phyloP scores from a whole-genome alignment of 1,284 basidiomycete species.

The Ustilago cynodontis region DNA sequence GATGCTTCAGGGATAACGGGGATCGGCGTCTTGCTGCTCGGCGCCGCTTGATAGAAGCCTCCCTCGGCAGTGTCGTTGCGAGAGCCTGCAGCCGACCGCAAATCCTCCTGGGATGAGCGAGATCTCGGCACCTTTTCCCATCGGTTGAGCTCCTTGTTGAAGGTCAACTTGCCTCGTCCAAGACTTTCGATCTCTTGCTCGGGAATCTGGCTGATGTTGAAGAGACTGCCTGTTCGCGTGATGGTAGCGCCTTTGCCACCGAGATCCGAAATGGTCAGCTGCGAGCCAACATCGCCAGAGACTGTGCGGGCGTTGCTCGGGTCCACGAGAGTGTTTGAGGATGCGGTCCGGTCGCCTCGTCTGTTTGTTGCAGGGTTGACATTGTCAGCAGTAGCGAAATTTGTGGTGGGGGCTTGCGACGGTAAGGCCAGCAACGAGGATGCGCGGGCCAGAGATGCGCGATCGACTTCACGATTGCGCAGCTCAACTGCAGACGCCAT shows the following conservation, averaged over 20 bases:
- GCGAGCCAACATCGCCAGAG: slow-evolving; percentile 40
- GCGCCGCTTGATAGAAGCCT: slow-evolving; percentile 6
- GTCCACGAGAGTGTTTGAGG: slow-evolving; percentile 49
- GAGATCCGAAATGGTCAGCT: slow-evolving; percentile 38
- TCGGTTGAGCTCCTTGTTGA: slow-evolving; percentile 46
- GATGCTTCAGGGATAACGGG: slow-evolving; percentile 47
- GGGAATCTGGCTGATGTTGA: slow-evolving; percentile 58
- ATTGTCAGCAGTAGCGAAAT: neutral
- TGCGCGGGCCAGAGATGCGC: slow-evolving; percentile 20
- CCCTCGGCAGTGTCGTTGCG: slow-evolving; percentile 24
- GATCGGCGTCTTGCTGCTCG: slow-evolving; percentile 35
- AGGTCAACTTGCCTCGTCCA: slow-evolving; percentile 50
- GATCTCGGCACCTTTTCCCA: slow-evolving; percentile 52
- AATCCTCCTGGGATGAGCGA: slow-evolving; percentile 37
- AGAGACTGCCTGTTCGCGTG: slow-evolving; percentile 49
- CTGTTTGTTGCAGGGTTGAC: neutral
- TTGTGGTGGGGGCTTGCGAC: slow-evolving; percentile 7
- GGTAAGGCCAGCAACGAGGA: slow-evolving; percentile 42
- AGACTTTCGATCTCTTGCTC: slow-evolving; percentile 50
- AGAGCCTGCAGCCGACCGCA: slow-evolving; percentile 38
- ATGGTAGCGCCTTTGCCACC: slow-evolving; percentile 52
- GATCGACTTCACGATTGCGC: slow-evolving; percentile 28
- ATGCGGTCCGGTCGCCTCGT: slow-evolving; percentile 52
- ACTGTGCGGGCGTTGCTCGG: slow-evolving; percentile 34
- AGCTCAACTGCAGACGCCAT: slow-evolving; percentile 45